Percentiles rank a stretch among this genome's conserved stretches.
These are phyloP conservation scores for Ustilago esculenta DNA, from an alignment of 1,284 basidiomycete species.

Conservation along the genomic window DNA sequence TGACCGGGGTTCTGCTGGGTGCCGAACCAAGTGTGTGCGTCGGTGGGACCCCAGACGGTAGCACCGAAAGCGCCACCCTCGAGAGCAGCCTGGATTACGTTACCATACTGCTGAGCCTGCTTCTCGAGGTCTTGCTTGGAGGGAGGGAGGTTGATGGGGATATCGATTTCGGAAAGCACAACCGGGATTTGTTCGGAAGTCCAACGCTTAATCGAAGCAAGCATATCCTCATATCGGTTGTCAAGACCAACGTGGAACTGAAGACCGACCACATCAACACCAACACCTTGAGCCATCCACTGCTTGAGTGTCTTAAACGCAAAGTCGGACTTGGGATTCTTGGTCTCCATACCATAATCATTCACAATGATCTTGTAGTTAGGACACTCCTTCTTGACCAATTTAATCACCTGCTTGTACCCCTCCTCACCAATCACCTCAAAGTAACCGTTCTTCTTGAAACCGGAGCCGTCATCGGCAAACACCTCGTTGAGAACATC, in stretches of 20 bases:
- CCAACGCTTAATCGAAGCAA: constrained; percentile 38
- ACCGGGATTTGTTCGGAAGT: constrained; percentile 29
- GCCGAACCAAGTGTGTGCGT: constrained; percentile 38
- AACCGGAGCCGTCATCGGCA: constrained; percentile 30
- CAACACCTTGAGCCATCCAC: constrained; percentile 39
- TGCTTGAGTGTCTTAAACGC: constrained; percentile 49
- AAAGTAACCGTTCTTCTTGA: constrained; percentile 48
- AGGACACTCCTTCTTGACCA: constrained; percentile 38
- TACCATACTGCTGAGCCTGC: constrained; percentile 47
- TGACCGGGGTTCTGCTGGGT: constrained; percentile 7
- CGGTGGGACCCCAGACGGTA: constrained; percentile 26
- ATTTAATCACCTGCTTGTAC: constrained; percentile 37
- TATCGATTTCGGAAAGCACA: constrained; percentile 40
- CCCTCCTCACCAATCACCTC: constrained; percentile 45
- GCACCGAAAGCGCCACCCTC: constrained; percentile 35
- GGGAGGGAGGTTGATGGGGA: constrained; percentile 39
- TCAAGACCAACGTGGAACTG: constrained; percentile 30
- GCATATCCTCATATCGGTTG: constrained; percentile 37
- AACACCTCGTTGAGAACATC: constrained; percentile 50
- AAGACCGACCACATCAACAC: constrained; percentile 30
- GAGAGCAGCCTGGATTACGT: constrained; percentile 34
- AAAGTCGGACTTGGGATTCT: constrained; percentile 35
- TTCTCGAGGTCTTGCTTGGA: constrained; percentile 26
- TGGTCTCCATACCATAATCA: constrained; percentile 39
- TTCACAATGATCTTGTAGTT: constrained; percentile 44